A percentile compares a stretch with the other conserved stretches of the same genome.
Evolutionary conservation across 768 basidiomycete species (phyloP).

Genomic region (Kondoa malvinella): DNA sequence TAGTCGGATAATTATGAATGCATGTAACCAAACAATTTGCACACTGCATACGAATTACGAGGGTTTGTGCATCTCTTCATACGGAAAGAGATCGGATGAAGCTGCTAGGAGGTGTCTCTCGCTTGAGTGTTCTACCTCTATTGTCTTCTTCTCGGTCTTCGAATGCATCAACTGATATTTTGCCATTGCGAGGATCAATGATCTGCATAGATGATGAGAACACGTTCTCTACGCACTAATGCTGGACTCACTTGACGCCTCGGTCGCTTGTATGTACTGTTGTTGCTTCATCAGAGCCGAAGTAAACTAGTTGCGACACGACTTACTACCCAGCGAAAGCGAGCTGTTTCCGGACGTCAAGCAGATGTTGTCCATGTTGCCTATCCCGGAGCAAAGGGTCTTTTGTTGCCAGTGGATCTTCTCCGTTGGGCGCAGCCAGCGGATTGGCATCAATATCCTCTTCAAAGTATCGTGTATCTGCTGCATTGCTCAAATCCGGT

Average conservation of each 20-base stretch:
- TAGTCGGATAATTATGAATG: no score
- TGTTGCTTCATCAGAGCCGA: neutral
- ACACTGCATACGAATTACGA: no score
- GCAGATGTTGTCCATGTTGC: constrained; percentile 64
- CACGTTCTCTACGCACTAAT: neutral
- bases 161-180: neutral
- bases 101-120: constrained; percentile 6
- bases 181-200: constrained; percentile 16
- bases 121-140: neutral
- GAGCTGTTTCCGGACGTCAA: constrained; percentile 75
- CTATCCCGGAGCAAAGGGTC: constrained; percentile 77
- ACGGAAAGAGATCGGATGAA: constrained; percentile 14
- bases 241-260: neutral
- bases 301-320: neutral
- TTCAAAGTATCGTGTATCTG: constrained; percentile 84
- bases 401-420: constrained; percentile 63
- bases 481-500: constrained; percentile 61
- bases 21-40: no score
- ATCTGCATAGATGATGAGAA: constrained; percentile 1
- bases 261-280: constrained; percentile 14
- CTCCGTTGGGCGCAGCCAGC: constrained; percentile 63
- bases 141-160: neutral
- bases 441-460: constrained; percentile 71
- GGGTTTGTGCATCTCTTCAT: neutral
- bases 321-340: constrained; percentile 44